A percentile compares a stretch with the other conserved stretches of the same genome.
Evolutionary conservation across 176 grass and related monocot species (phyloP).

Genomic region (Musa acuminata): DNA sequence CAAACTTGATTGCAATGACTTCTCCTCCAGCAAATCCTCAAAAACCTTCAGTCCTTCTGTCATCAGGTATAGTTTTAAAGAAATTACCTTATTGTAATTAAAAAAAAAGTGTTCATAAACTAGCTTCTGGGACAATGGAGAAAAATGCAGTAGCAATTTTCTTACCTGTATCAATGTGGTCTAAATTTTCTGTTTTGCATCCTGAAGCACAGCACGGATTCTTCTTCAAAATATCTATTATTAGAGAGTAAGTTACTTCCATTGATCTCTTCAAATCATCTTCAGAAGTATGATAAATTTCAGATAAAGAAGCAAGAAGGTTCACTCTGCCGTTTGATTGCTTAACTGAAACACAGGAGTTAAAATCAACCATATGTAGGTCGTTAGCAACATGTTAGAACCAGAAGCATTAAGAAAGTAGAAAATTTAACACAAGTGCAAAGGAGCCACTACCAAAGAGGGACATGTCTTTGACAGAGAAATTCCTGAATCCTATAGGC

Average conservation of each 20-base stretch:
- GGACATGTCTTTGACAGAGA: constrained; percentile 63
- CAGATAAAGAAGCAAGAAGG: constrained; percentile 69
- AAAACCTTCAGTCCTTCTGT: constrained; percentile 76
- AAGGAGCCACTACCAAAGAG: constrained; percentile 48
- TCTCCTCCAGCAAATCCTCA: constrained; percentile 56
- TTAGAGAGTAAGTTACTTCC: constrained; percentile 43
- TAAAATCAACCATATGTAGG: constrained; percentile 11
- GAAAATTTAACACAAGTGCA: neutral
- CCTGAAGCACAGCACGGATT: constrained; percentile 57
- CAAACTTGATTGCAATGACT: constrained; percentile 47
- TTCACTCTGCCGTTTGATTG: constrained; percentile 59
- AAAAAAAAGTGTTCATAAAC: constrained; percentile 7
- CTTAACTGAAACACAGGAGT: constrained; percentile 51
- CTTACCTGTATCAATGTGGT: constrained; percentile 72
- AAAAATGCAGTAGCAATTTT: neutral
- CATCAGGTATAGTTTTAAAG: constrained; percentile 9
- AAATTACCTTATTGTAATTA: constrained; percentile 19
- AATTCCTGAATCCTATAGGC: constrained; percentile 55
- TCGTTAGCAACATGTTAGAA: neutral
- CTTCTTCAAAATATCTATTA: constrained; percentile 45
- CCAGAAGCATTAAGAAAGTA: neutral
- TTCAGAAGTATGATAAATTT: constrained; percentile 85
- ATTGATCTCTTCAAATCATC: constrained; percentile 64
- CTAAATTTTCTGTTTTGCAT: constrained; percentile 44
- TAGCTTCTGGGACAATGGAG: constrained; percentile 12